Base-by-base conservation (phyloP, 2,329 filamentous ascomycete species). In the Blastomyces emzantsi region DNA sequence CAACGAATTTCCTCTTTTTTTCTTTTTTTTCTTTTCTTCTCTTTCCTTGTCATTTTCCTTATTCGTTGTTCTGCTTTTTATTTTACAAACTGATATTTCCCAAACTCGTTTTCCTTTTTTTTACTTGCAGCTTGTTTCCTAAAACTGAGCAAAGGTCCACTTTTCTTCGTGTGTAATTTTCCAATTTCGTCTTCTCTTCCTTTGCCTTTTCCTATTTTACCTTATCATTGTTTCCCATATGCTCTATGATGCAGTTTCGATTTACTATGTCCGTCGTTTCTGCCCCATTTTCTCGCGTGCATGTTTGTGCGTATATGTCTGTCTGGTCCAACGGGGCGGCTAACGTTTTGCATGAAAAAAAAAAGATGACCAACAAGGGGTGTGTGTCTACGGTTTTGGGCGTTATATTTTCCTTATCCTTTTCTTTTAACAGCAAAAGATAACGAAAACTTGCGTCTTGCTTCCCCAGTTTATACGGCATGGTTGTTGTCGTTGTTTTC, bases 1-100 rank as follows among this genome's bases (percentile, higher is more conserved):
- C 74, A 67, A 78, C 76, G 76, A 77, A 73, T 76, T 73, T 73
- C 68, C 66, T 70, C 64, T 64, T 64, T 69, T 60, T 67, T 64
- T 67, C 60, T 22, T 58, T 68, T 68, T 61, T 66, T 62, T 52
- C 58, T 68, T 67, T 62, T 65, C 17, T 52, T 60, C 55, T n/a
- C 41, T 64, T n/a, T 55, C 39, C n/a, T 33, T 63, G 30, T 22
- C 22, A 57, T 58, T 64, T 61, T 25, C 19, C 28, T 36, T 55
- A 3, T 30, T 55, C 30, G 25, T 55, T 33, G 22, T 55, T 4
- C 3, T 2, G 33, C 17, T 36, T 64, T 43, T 30, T 25, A 57
- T 58, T 58, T 51, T 61, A 61, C 63, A 57, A 57, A 51, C 55
- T 49, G 47, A 51, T 57, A 59, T 64, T 61, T 33, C 9, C 28